Evolutionary conservation across 306 rosid species (phyloP).

Genomic region (Ceratonia siliqua): DNA sequence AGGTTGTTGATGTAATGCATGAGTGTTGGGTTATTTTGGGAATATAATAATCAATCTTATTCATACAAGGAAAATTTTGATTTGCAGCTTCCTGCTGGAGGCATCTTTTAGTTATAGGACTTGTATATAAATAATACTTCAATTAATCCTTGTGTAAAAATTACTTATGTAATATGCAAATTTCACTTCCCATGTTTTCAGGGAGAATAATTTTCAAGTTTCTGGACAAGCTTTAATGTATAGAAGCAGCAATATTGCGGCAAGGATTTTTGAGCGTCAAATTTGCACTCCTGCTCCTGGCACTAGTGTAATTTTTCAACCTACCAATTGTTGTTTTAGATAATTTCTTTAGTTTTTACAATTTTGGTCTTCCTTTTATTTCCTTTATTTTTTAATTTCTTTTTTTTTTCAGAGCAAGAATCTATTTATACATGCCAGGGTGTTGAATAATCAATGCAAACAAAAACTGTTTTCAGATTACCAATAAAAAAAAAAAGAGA

Average conservation of each 20-base stretch:
- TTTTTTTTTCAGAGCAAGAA: not conserved
- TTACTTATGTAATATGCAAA: constrained; percentile 6
- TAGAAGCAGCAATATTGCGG: constrained; percentile 74
- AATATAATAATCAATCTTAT: not conserved
- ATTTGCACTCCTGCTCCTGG: constrained; percentile 84
- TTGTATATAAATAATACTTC: not conserved
- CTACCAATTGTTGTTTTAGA: not conserved
- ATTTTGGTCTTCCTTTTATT: not conserved
- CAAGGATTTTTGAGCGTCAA: constrained; percentile 91
- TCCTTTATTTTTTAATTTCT: not conserved
- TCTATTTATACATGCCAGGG: not conserved
- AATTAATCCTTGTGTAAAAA: not conserved
- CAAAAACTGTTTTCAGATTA: not conserved
- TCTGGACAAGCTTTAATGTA: constrained; percentile 55
- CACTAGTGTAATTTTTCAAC: constrained; percentile 60
- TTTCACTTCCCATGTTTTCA: constrained; percentile 2
- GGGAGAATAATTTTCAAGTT: constrained; percentile 34
- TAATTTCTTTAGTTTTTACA: not conserved
- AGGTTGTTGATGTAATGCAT: not conserved
- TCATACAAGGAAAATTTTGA: not conserved
- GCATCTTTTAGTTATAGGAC: not conserved
- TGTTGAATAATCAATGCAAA: not conserved
- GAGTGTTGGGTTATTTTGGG: not conserved
- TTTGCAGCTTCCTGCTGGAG: not conserved
- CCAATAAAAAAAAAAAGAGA: too few relatives aligned